Evolutionary conservation across 352 stramenopile species (phyloP), one percentile per base, ranked within the genome.

Genomic region (Globisporangium middletonii): DNA sequence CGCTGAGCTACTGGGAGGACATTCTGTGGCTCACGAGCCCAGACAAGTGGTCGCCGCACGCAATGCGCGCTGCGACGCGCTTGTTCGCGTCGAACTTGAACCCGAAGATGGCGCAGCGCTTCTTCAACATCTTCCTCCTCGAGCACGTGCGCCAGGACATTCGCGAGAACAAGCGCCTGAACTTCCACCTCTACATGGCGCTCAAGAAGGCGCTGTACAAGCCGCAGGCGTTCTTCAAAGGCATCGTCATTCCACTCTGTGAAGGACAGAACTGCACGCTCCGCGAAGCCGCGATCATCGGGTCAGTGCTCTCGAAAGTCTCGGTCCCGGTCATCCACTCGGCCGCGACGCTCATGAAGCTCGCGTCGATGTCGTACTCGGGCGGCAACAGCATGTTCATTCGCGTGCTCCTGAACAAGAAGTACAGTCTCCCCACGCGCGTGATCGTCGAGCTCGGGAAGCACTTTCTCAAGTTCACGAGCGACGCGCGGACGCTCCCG

Each of bases 1-100:
- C 92, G 27, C 69, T 99, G 50, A 96, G 82, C 61, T 99, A 99
- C 75, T 99, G 98, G 98, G 98, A 99, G 64, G 96, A 95, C 59
- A 94, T 96, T 68, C 69, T 99, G 59, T 99, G 97, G 82, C 81
- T 99, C 45, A 99, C 97, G 27, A 87, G 81, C 55, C 97, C 97
- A 4, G 96, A 99, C 61, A 88, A 93, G 65, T 99, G 97, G 97
- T 99, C 97, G 11, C 95, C 96, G n/a, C 96, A 99, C 60, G 95
- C 97, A 9, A 99, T 98, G 86, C 97, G 87, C 63, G 96, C 96
- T 1, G 96, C 96, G 0, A 99, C 98, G 52, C 79, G 94, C 9
- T 87, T 99, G 49, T 99, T 99, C 63, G 95, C 97, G 27, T 99
- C 97, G 53, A 99, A 99, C 76, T 81, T 99, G 55, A 99, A 99